Base-by-base conservation (phyloP, 75 land plant species). In the Pinus albicaulis region DNA sequence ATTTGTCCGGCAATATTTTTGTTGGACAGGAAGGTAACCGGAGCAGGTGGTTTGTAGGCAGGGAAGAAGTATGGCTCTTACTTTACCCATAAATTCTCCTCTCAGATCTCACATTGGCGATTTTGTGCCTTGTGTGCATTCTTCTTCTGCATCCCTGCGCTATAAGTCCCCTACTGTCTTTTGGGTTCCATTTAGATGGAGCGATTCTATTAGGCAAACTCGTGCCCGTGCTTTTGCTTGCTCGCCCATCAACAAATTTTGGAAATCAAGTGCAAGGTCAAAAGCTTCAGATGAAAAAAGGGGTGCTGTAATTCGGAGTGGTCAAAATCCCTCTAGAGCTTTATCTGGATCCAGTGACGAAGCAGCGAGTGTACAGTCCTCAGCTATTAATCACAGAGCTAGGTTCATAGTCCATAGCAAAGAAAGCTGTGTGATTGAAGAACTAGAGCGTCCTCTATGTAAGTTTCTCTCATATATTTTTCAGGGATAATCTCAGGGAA, bases 261-360 rank as follows among this genome's bases (percentile, higher is more conserved):
- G 28, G 44, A 72, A 72, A 24, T 55, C 25, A 16, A 72, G 5
- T 19, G 22, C 8, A 20, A 20, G n/a, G n/a, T 22, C 61, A 20
- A 59, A 20, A 59, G n/a, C 22, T 59, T 20, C 23, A 59, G 23
- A 59, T 59, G 20, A 72, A 1, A 55, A 48, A 55, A 12, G 26
- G 74, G 31, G 57, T 25, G 31, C 11, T 72, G 16, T 25, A 25
- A 68, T 38, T 38, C 71, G 41, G 52, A 34, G 52, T 68, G 12
- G 23, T 19, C 48, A 20, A 12, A 41, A 68, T 41, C 71, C 71
- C 20, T 25, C 6, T 11, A 72, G 74, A 72, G 74, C 74, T 24
- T 72, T 72, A 7, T 72, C 74, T 25, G 57, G 74, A 55, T 72
- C 74, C 74, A 55, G 74, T 72, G 74, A 72, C 7, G 57, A 72